phyloP scores from a whole-genome alignment of 2,329 filamentous ascomycete genomes.

The Chaetothyriales sp. region DNA sequence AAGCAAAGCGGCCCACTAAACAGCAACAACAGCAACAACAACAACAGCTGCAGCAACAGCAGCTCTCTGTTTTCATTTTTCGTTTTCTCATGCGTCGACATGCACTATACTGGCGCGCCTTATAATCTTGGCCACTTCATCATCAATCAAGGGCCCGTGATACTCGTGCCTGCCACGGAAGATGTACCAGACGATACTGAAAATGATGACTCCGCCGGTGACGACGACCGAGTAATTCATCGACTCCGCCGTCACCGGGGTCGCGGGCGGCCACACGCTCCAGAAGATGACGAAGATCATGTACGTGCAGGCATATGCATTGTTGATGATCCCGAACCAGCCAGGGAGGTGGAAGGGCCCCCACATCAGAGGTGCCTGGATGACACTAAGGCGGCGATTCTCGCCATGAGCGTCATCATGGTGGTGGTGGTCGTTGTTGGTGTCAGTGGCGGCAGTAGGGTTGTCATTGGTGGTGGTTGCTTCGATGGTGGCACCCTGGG shows the following conservation, averaged over 20 bases:
- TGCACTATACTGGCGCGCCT: not conserved
- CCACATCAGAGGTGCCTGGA: slow-evolving; percentile 31
- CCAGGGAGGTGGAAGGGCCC: slow-evolving; percentile 42
- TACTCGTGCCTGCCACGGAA: slow-evolving; percentile 30
- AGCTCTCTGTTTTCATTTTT: not conserved
- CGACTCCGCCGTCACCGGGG: slow-evolving; percentile 20
- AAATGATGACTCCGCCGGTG: slow-evolving; percentile 28
- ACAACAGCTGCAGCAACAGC: too few species aligned
- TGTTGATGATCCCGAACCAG: slow-evolving; percentile 38
- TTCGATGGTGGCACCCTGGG: too few species aligned
- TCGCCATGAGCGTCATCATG: too few species aligned
- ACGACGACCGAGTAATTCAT: slow-evolving; percentile 15
- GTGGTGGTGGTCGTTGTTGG: not conserved
- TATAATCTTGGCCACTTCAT: slow-evolving; percentile 7
- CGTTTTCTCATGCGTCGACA: not conserved
- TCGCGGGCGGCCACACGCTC: slow-evolving; percentile 35
- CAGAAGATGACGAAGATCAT: slow-evolving; percentile 42
- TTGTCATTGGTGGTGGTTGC: not conserved
- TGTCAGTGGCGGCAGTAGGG: not conserved
- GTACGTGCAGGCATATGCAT: slow-evolving; percentile 39
- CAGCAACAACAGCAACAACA: too few species aligned
- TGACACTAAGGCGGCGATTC: slow-evolving; percentile 9
- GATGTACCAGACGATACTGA: slow-evolving; percentile 35
- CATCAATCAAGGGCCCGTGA: slow-evolving; percentile 30
- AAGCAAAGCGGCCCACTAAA: too few species aligned